Evolutionary conservation across 2,329 filamentous ascomycete genomes (phyloP), one percentile per base, ranked within the genome.

Genomic region (Mollisiaceae sp.): DNA sequence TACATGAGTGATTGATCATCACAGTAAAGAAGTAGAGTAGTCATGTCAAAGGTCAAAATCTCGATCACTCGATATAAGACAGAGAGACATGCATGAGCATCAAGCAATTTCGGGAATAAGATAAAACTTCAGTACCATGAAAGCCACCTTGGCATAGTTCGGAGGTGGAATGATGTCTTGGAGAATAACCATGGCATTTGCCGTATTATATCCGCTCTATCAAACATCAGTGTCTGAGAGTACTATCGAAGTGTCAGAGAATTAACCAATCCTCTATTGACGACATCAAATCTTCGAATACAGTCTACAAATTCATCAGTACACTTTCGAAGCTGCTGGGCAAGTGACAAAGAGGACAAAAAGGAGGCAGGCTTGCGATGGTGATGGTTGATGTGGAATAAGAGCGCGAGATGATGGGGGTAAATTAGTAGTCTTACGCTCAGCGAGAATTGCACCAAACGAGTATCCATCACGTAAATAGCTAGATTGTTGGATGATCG

Each of bases 191-290:
- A 97, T 78, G 12, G 89, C 90, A 77, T 97, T 89, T 41, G 84
- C 83, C 1, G 93, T 93, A 74, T 90, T 97, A 82, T 94, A 97
- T 12, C 94, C 94, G 68, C 86, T 71, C 68, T 56, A 14, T 39
- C 35, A 24, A 5, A 39, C 27, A 39, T 57, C 35, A 57, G 35
- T 27, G 9, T 57, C 32, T 35, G 18, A 6, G 20, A n/a, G n/a
- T 14, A 36, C n/a, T 4, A 4, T 24, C 18, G 20, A 36, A 11
- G 38, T 9, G 2, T 27, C 35, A 56, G 32, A 65, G 63, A 75
- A 69, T 77, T 86, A 72, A 87, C 91, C 69, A 96, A 88, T 5
- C 95, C 95, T 54, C 93, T 87, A 77, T 97, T 97, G 73, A 98
- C 81, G 56, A 98, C 87, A 79, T 98, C 95, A 15, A 95, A 82